Conservation (phyloP, 176 grass and related monocot genomes). For the Luzula sylvatica region DNA sequence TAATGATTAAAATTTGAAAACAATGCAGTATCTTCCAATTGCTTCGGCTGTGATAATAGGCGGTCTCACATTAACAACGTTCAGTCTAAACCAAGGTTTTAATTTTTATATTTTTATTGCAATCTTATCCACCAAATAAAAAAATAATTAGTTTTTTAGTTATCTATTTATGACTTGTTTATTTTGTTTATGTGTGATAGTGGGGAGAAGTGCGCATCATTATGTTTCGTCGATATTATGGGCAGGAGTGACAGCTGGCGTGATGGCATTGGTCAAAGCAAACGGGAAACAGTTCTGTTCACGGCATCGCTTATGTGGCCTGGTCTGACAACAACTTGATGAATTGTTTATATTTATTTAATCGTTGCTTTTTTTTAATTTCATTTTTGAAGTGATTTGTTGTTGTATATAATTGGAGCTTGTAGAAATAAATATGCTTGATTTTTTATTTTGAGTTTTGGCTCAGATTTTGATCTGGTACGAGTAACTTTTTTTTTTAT, state of each 20-base stretch:
- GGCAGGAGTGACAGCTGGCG: slow-evolving; percentile 55
- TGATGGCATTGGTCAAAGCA: slow-evolving; percentile 81
- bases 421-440: neutral
- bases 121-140: neutral
- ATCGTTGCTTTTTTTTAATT: neutral
- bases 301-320: slow-evolving; percentile 67
- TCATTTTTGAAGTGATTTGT: neutral
- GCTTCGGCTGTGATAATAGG: slow-evolving; percentile 82
- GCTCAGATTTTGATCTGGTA: neutral
- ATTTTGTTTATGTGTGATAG: slow-evolving; percentile 19
- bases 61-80: slow-evolving; percentile 67
- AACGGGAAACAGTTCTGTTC: slow-evolving; percentile 96
- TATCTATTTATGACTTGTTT: neutral
- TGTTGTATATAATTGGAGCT: slow-evolving; percentile 7
- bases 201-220: slow-evolving; percentile 42
- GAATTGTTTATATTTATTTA: neutral
- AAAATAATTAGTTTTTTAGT: neutral
- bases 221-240: slow-evolving; percentile 55
- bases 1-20: slow-evolving; percentile 11
- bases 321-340: slow-evolving; percentile 32
- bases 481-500: neutral
- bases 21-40: slow-evolving; percentile 72
- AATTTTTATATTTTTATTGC: no score
- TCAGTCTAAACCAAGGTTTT: slow-evolving; percentile 93
- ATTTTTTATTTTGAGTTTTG: neutral